phyloP scores from a whole-genome alignment of 106 monocot species.

The Amphibolis antarctica region DNA sequence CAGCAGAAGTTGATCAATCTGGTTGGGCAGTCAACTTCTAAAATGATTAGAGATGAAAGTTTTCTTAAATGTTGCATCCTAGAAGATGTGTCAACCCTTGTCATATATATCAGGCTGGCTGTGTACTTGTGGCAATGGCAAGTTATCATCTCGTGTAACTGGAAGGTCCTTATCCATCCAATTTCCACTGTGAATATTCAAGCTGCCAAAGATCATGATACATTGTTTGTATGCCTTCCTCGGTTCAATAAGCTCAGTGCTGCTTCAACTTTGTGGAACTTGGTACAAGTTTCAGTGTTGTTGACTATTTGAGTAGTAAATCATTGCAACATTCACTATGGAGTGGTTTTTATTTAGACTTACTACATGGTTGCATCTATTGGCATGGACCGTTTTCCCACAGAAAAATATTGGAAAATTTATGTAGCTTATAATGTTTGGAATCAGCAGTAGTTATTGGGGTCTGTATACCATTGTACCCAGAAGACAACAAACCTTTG shows the following conservation, averaged over 20 bases:
- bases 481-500: no score
- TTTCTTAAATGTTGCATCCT: no score
- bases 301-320: neutral
- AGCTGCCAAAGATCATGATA: neutral
- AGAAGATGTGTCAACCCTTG: no score
- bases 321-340: neutral
- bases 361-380: neutral
- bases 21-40: neutral
- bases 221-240: no score
- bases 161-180: neutral
- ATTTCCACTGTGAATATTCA: neutral
- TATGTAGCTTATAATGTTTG: no score
- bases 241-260: neutral
- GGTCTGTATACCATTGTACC: no score
- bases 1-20: neutral
- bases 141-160: neutral
- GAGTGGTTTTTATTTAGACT: neutral
- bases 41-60: slow-evolving; percentile 1
- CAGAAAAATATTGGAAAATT: neutral
- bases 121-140: neutral
- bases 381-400: no score
- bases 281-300: neutral
- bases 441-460: no score
- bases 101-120: neutral
- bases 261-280: neutral